Percentiles rank a stretch among this genome's conserved stretches.
Evolutionary conservation across 345 rosid species (phyloP).

Genomic region (Mallotus nudiflorus): DNA sequence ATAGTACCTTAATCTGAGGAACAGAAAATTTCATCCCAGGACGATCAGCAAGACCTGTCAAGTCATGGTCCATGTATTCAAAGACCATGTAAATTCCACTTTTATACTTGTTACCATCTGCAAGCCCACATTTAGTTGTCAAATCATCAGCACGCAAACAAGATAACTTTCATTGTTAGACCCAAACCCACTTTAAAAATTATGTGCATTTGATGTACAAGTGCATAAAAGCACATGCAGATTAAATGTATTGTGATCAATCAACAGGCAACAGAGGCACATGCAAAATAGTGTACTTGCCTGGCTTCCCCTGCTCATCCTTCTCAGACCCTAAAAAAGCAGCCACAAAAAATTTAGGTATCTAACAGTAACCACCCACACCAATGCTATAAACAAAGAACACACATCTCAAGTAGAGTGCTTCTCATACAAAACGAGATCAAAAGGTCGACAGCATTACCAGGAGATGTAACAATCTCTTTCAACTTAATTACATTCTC

Average conservation of each 20-base stretch:
- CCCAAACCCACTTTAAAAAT: not conserved
- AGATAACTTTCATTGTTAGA: not conserved
- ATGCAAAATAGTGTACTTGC: constrained; percentile 38
- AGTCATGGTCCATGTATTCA: constrained; percentile 97
- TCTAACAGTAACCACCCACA: not conserved
- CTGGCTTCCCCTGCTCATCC: constrained; percentile 87
- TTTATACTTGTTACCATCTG: constrained; percentile 90
- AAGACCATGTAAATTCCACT: constrained; percentile 98
- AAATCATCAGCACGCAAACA: constrained; percentile 13
- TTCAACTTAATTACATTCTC: constrained; percentile 69
- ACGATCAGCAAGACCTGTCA: constrained; percentile 95
- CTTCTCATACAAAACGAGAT: no score
- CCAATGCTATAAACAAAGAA: not conserved
- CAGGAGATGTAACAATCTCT: constrained; percentile 78
- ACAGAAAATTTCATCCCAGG: constrained; percentile 91
- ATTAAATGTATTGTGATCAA: not conserved
- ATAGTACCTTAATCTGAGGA: constrained; percentile 85
- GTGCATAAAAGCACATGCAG: no score
- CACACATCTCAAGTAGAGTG: not conserved
- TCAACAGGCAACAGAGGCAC: not conserved
- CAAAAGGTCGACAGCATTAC: constrained; percentile 27
- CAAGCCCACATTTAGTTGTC: constrained; percentile 16
- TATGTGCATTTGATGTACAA: not conserved
- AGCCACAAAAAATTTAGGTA: constrained; percentile 4
- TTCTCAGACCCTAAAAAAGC: constrained; percentile 67